Conservation (phyloP, 441 rosid species). For the Adansonia rubrostipa region DNA sequence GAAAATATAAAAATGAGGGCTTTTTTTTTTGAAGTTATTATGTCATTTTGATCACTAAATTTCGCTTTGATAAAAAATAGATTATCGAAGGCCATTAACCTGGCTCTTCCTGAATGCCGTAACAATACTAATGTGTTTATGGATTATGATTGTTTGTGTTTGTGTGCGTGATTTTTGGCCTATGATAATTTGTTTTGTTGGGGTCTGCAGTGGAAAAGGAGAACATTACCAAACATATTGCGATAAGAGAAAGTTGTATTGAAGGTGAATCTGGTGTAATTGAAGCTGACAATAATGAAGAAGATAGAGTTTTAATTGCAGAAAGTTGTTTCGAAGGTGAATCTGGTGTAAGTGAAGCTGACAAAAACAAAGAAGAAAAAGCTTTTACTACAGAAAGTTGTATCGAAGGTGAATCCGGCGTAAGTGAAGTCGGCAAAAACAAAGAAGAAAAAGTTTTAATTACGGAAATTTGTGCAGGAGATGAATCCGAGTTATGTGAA, state of each 20-base stretch:
- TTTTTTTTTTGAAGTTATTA: background rate
- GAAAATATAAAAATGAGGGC: background rate
- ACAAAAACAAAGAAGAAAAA: background rate
- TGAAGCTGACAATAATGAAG: conserved; percentile 5
- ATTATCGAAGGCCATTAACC: background rate
- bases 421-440: background rate
- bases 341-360: conserved; percentile 9
- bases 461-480: conserved; percentile 6
- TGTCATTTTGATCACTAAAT: background rate
- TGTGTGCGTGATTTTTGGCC: background rate
- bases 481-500: conserved; percentile 30
- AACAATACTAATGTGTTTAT: background rate
- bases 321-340: conserved; percentile 10
- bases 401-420: conserved; percentile 5
- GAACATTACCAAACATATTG: background rate
- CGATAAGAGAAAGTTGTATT: conserved; percentile 21
- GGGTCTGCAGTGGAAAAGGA: conserved; percentile 28
- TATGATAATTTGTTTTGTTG: background rate
- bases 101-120: background rate
- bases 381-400: conserved; percentile 8
- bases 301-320: background rate
- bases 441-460: background rate
- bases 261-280: background rate
- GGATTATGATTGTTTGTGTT: background rate
- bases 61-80: background rate